Conservation (phyloP, 495 filamentous ascomycete genomes). For the Aspergillus biplanus region DNA sequence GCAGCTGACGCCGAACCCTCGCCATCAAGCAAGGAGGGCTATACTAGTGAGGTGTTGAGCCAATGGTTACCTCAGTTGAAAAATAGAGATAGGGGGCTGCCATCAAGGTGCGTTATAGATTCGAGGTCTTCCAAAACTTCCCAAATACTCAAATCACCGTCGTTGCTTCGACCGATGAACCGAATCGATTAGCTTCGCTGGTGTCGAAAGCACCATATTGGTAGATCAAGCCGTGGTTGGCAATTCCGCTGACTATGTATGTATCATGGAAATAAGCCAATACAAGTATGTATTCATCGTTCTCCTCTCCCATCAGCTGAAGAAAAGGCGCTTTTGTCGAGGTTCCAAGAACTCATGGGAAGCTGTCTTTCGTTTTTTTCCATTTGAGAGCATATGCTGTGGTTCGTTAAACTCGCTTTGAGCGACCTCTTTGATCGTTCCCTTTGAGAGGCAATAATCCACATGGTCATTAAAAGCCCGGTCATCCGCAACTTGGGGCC, state of each 20-base stretch:
- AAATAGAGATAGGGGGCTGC: too few relatives aligned
- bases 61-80: too few relatives aligned
- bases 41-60: not conserved
- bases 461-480: conserved; percentile 88
- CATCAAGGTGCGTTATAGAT: too few relatives aligned
- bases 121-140: too few relatives aligned
- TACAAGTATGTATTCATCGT: not conserved
- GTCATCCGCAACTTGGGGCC: conserved; percentile 76
- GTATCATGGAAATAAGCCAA: too few relatives aligned
- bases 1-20: not conserved
- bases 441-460: conserved; percentile 85
- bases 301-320: conserved; percentile 28
- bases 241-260: too few relatives aligned
- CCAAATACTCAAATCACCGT: too few relatives aligned
- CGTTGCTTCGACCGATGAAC: too few relatives aligned
- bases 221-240: too few relatives aligned
- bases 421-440: conserved; percentile 81
- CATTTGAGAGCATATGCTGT: conserved; percentile 7
- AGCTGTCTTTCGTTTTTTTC: conserved; percentile 37
- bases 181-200: too few relatives aligned
- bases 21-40: not conserved
- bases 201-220: too few relatives aligned
- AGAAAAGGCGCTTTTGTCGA: conserved; percentile 46
- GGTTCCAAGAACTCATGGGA: conserved; percentile 32
- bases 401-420: conserved; percentile 45